Conservation (phyloP, 176 grass and related monocot genomes). For the Triticum turgidum region DNA sequence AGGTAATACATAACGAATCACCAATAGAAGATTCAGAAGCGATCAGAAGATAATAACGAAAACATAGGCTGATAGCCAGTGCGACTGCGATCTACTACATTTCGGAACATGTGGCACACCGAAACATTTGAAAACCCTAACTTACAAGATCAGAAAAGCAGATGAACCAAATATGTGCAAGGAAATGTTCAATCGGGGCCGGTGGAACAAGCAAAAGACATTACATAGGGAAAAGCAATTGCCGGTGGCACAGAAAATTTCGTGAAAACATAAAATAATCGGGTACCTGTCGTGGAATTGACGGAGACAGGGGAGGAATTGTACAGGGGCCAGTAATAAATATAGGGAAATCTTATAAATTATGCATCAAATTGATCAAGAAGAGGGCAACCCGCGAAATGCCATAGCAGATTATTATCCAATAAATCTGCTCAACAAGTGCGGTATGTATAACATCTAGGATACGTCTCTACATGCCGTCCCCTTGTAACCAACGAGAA, state of each 20-base stretch:
- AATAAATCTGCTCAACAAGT: neutral
- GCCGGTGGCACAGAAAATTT: neutral
- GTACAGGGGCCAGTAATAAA: neutral
- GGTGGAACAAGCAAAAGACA: neutral
- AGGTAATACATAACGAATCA: neutral
- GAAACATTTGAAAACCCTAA: neutral
- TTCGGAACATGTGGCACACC: neutral
- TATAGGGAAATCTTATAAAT: neutral
- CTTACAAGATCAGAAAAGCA: neutral
- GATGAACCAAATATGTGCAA: neutral
- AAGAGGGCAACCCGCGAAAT: neutral
- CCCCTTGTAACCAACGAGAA: neutral
- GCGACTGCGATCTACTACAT: neutral
- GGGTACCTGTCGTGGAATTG: neutral
- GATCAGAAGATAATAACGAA: neutral
- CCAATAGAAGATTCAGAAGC: neutral
- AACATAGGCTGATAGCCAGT: neutral
- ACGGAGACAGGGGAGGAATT: neutral
- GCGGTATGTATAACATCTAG: neutral
- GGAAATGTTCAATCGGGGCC: neutral
- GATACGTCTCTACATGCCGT: neutral
- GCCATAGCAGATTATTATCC: neutral
- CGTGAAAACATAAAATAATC: conserved; percentile 6
- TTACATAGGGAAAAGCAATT: neutral
- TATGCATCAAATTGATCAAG: neutral